phyloP scores from a whole-genome alignment of 2,329 filamentous ascomycete species.

The Exserohilum turcica region DNA sequence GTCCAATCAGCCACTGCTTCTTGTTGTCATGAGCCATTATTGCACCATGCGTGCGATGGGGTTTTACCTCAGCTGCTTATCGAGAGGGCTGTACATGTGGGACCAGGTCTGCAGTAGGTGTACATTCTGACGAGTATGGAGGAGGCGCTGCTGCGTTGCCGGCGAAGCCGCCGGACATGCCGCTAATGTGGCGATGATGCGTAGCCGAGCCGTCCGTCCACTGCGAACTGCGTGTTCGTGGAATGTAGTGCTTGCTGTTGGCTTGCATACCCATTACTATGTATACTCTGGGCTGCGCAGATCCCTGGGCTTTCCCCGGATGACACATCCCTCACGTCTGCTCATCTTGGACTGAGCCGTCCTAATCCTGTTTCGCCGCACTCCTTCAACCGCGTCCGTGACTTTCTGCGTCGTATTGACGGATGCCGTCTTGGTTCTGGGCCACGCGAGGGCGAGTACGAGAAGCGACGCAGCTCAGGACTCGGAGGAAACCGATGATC shows the following conservation, averaged over 20 bases:
- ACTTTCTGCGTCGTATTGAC: conserved; percentile 33
- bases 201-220: conserved; percentile 1
- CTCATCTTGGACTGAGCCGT: conserved; percentile 24
- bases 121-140: no score
- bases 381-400: conserved; percentile 33
- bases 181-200: conserved; percentile 9
- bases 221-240: conserved; percentile 16
- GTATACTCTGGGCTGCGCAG: no score
- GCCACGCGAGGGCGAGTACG: conserved; percentile 23
- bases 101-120: not conserved
- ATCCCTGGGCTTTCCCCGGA: not conserved
- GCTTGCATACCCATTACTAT: not conserved
- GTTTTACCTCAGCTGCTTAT: conserved; percentile 19
- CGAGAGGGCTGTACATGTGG: not conserved
- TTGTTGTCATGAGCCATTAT: conserved; percentile 22
- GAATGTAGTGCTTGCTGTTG: not conserved
- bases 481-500: conserved; percentile 28
- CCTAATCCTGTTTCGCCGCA: conserved; percentile 30
- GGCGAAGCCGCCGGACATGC: not conserved
- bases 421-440: conserved; percentile 23
- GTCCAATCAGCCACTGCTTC: conserved; percentile 35
- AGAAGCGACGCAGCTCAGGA: conserved; percentile 25
- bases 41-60: conserved; percentile 15
- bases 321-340: not conserved
- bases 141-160: not conserved